phyloP scores from a whole-genome alignment of 1,284 basidiomycete genomes.

The Omphalotus olearius region DNA sequence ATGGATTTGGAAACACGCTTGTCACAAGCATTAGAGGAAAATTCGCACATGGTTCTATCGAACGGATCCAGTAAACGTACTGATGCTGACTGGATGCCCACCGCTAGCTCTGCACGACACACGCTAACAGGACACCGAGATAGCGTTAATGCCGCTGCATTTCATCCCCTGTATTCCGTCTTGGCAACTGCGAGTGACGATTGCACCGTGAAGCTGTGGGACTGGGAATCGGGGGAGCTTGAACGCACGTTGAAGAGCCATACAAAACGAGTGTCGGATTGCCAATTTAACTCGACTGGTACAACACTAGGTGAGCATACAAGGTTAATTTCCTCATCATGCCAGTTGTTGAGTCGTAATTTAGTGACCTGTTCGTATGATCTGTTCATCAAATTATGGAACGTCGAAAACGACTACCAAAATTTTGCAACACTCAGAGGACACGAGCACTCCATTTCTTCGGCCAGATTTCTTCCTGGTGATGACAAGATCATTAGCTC shows the following conservation, averaged over 20 bases:
- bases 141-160: conserved; percentile 59
- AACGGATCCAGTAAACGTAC: conserved; percentile 36
- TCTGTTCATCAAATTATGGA: conserved; percentile 78
- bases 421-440: conserved; percentile 71
- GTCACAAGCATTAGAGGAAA: conserved; percentile 58
- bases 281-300: conserved; percentile 71
- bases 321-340: neutral
- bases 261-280: conserved; percentile 70
- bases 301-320: conserved; percentile 49
- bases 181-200: conserved; percentile 72
- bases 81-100: conserved; percentile 64
- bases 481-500: conserved; percentile 68
- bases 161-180: conserved; percentile 70
- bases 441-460: conserved; percentile 64
- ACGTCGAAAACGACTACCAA: conserved; percentile 69
- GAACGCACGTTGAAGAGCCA: conserved; percentile 78
- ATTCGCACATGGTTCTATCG: conserved; percentile 39
- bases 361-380: conserved; percentile 74
- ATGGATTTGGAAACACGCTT: conserved; percentile 72
- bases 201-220: conserved; percentile 74
- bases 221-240: conserved; percentile 81
- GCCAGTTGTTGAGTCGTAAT: conserved; percentile 4
- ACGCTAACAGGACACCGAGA: conserved; percentile 63
- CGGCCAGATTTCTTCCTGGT: conserved; percentile 68
- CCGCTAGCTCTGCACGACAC: conserved; percentile 52